These are phyloP conservation scores for Cryptosporidium bovis DNA, from an alignment of 169 alveolate genomes.

Conservation along the genomic window DNA sequence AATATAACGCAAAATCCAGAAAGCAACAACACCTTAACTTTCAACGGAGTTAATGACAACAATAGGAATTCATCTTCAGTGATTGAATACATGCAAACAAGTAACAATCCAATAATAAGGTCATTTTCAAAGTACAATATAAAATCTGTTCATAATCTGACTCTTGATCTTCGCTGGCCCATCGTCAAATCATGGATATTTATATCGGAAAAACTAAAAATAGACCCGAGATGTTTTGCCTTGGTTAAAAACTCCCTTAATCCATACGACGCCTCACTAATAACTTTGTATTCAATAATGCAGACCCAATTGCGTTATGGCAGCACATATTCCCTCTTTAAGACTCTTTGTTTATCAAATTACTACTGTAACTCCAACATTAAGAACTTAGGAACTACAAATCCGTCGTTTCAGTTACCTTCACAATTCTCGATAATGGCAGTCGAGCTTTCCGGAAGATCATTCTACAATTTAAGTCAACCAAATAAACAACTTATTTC, in stretches of 20 bases:
- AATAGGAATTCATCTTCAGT: not conserved
- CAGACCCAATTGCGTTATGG: constrained; percentile 21
- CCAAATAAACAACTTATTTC: constrained; percentile 13
- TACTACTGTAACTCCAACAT: constrained; percentile 4
- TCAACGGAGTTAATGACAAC: not conserved
- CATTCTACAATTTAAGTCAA: constrained; percentile 3
- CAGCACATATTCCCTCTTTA: not conserved
- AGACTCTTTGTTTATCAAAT: not conserved
- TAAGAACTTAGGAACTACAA: no score
- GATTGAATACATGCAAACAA: not conserved
- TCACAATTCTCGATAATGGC: constrained; percentile 4
- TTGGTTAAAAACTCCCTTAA: constrained; percentile 14
- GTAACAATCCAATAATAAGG: constrained; percentile 6
- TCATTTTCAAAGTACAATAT: constrained; percentile 30
- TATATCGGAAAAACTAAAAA: constrained; percentile 18
- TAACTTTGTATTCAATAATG: constrained; percentile 16
- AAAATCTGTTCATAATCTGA: constrained; percentile 11
- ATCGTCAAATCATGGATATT: constrained; percentile 43
- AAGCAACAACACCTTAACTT: not conserved
- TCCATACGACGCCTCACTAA: constrained; percentile 22
- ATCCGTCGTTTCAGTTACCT: not conserved
- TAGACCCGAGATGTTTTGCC: constrained; percentile 61
- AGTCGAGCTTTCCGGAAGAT: not conserved
- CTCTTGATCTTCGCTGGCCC: constrained; percentile 73
- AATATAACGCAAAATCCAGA: no score